phyloP scores from a whole-genome alignment of 2,329 filamentous ascomycete species.

The Diaporthe ampelina region DNA sequence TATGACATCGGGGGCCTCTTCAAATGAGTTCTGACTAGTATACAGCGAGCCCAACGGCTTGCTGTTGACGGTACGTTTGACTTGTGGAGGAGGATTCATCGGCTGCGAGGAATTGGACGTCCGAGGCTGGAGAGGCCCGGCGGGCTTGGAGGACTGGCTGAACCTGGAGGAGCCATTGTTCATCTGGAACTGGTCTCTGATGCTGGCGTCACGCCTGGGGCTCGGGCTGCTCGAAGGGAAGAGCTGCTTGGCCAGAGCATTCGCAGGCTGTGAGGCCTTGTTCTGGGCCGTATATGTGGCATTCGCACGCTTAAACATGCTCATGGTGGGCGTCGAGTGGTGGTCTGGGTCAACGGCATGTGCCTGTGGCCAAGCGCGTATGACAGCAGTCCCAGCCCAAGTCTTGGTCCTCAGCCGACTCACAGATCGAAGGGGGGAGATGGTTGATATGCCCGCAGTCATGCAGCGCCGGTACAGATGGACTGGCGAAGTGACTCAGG shows the following conservation, averaged over 20 bases:
- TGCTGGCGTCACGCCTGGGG: slow-evolving; percentile 58
- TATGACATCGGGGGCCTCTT: slow-evolving; percentile 54
- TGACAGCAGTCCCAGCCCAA: slow-evolving; percentile 23
- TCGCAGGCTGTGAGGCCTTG: slow-evolving; percentile 44
- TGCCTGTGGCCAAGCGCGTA: slow-evolving; percentile 20
- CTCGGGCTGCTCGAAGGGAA: slow-evolving; percentile 71
- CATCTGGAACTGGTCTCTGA: slow-evolving; percentile 64
- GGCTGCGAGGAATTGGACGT: slow-evolving; percentile 52
- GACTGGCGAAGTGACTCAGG: slow-evolving; percentile 26
- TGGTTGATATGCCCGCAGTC: slow-evolving; percentile 43
- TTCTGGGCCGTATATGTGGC: slow-evolving; percentile 55
- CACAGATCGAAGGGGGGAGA: slow-evolving; percentile 42
- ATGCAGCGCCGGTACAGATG: slow-evolving; percentile 43
- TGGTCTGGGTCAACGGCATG: neutral
- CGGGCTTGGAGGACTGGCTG: slow-evolving; percentile 34
- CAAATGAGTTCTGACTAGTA: slow-evolving; percentile 63
- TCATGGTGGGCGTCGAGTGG: slow-evolving; percentile 23
- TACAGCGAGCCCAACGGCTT: slow-evolving; percentile 59
- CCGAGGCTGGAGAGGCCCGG: slow-evolving; percentile 50
- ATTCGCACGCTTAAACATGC: slow-evolving; percentile 41
- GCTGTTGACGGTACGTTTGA: slow-evolving; percentile 41
- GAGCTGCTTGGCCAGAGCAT: slow-evolving; percentile 62
- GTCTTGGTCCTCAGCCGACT: slow-evolving; percentile 36
- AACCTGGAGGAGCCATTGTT: slow-evolving; percentile 46
- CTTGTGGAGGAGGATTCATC: slow-evolving; percentile 40